A percentile compares a stretch with the other conserved stretches of the same genome.
Evolutionary conservation across 2,329 filamentous ascomycete genomes (phyloP).

Genomic region (Arachnomyces sp.): DNA sequence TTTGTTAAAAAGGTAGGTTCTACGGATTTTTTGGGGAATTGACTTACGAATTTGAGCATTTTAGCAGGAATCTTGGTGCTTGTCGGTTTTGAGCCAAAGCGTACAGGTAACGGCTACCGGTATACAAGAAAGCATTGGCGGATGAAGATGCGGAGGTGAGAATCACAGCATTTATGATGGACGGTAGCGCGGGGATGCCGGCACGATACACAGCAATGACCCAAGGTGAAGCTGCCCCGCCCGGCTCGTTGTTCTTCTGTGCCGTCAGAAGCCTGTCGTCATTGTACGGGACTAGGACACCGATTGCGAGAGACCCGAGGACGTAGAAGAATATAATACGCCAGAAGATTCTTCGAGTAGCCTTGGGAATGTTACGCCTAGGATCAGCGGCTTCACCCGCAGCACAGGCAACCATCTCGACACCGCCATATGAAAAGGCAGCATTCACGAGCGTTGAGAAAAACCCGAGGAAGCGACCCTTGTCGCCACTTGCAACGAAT

Average conservation of each 20-base stretch:
- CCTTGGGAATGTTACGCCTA: slow-evolving; percentile 45
- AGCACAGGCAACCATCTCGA: slow-evolving; percentile 47
- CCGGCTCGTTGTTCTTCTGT: slow-evolving; percentile 1
- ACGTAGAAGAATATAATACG: slow-evolving; percentile 52
- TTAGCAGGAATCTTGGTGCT: slow-evolving; percentile 45
- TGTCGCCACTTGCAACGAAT: slow-evolving; percentile 49
- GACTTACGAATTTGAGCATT: slow-evolving; percentile 39
- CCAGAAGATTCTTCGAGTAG: slow-evolving; percentile 47
- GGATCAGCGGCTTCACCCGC: slow-evolving; percentile 50
- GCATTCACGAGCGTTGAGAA: slow-evolving; percentile 41
- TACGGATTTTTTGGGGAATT: slow-evolving; percentile 1
- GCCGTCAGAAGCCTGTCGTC: slow-evolving; percentile 22
- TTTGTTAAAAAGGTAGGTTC: slow-evolving; percentile 6
- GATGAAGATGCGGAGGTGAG: slow-evolving; percentile 64
- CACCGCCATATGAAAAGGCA: slow-evolving; percentile 29
- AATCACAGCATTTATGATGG: slow-evolving; percentile 68
- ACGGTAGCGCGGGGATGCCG: slow-evolving; percentile 58
- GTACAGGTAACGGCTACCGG: slow-evolving; percentile 46
- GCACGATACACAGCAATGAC: slow-evolving; percentile 64
- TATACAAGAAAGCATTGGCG: slow-evolving; percentile 57
- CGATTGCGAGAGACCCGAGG: slow-evolving; percentile 48
- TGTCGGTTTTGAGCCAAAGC: slow-evolving; percentile 40
- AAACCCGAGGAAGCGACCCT: slow-evolving; percentile 56
- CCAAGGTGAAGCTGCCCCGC: slow-evolving; percentile 45
- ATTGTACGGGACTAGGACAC: slow-evolving; percentile 51